These are phyloP conservation scores for Fragilaria radians DNA, from an alignment of 108 stramenopile genomes.

Conservation along the genomic window DNA sequence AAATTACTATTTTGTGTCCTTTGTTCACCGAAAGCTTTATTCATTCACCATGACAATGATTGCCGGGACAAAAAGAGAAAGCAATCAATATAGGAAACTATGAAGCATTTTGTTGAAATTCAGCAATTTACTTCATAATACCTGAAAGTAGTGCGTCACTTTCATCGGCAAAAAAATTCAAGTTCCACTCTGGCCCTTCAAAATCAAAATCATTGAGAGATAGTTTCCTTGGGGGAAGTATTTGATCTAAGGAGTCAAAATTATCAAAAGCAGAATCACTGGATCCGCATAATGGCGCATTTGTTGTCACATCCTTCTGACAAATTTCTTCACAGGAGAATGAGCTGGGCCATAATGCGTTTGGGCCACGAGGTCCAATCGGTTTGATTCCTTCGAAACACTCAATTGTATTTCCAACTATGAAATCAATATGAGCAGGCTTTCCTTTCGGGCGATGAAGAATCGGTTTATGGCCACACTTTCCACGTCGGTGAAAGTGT, in stretches of 20 bases:
- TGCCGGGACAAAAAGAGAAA: too few relatives aligned
- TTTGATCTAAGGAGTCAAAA: neutral
- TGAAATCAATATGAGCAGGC: conserved; percentile 56
- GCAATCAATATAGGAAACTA: too few relatives aligned
- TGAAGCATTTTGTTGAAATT: too few relatives aligned
- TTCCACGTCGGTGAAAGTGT: conserved; percentile 47
- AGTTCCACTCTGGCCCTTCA: neutral
- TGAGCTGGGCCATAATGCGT: neutral
- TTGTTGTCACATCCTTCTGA: neutral
- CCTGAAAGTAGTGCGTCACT: too few relatives aligned
- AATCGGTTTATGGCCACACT: conserved; percentile 61
- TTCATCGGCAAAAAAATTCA: neutral
- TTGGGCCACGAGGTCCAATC: neutral
- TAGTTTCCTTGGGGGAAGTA: neutral
- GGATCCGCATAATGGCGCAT: neutral
- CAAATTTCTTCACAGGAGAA: neutral
- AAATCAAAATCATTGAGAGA: neutral
- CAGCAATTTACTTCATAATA: too few relatives aligned
- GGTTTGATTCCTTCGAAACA: conserved; percentile 21
- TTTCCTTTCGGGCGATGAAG: conserved; percentile 50
- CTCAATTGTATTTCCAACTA: conserved; percentile 55
- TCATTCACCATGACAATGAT: too few relatives aligned
- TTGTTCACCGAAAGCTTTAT: too few relatives aligned
- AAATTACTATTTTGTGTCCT: too few relatives aligned
- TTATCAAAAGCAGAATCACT: neutral